phyloP scores from a whole-genome alignment of 768 basidiomycete genomes.

The Auriscalpium orientale region DNA sequence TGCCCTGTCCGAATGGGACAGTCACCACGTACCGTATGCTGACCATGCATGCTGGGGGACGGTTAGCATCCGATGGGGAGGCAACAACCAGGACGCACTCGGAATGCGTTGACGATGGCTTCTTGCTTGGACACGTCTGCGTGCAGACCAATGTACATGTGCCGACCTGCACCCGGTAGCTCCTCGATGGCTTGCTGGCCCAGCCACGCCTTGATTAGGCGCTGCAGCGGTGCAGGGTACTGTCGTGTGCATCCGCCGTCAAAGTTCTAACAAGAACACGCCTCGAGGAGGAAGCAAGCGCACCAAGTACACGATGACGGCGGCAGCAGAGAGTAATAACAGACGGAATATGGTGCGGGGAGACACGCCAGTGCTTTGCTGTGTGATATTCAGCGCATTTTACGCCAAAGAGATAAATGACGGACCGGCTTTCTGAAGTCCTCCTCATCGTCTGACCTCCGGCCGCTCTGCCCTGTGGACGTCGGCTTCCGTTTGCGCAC shows the following conservation, averaged over 20 bases:
- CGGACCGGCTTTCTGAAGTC: too few relatives aligned
- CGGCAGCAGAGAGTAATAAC: background rate
- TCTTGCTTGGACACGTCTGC: conserved; percentile 59
- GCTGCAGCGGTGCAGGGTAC: conserved; percentile 1
- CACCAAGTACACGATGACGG: background rate
- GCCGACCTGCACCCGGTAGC: conserved; percentile 17
- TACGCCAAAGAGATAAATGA: too few relatives aligned
- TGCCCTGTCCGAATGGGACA: conserved; percentile 4
- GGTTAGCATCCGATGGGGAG: background rate
- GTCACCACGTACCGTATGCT: conserved; percentile 58
- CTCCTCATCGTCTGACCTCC: too few relatives aligned
- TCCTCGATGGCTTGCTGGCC: background rate
- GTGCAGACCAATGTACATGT: conserved; percentile 22
- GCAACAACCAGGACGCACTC: conserved; percentile 36
- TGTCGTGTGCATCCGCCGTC: background rate
- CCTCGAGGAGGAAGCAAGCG: background rate
- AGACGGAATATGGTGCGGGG: too few relatives aligned
- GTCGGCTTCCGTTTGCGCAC: too few relatives aligned
- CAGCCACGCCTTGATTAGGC: conserved; percentile 2
- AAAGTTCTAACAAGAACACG: background rate
- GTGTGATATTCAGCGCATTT: too few relatives aligned
- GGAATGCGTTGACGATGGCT: conserved; percentile 74
- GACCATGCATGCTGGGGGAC: conserved; percentile 67
- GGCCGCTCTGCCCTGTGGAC: too few relatives aligned
- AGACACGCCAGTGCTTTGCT: too few relatives aligned